phyloP scores from a whole-genome alignment of 345 rosid genomes.

The Linum usitatissimum region DNA sequence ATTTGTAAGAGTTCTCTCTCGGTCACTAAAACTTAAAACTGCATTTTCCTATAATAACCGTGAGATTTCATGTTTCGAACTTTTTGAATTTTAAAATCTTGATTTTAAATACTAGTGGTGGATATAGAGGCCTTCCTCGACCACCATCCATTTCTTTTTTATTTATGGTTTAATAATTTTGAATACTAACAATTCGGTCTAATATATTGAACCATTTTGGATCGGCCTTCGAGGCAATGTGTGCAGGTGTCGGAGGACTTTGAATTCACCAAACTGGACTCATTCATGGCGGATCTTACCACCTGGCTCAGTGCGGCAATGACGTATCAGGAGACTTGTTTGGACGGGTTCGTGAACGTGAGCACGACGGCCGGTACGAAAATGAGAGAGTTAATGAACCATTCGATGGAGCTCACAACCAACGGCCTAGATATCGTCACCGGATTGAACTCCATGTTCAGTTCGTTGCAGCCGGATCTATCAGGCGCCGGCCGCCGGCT shows the following conservation, averaged over 20 bases:
- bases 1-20: no score
- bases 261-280: conserved; percentile 25
- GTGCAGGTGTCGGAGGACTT: conserved; percentile 8
- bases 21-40: no score
- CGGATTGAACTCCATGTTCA: conserved; percentile 30
- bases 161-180: no score
- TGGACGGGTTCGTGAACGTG: conserved; percentile 54
- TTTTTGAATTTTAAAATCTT: no score
- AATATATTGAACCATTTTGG: no score
- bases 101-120: no score
- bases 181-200: no score
- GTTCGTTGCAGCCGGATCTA: conserved; percentile 13
- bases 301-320: conserved; percentile 71
- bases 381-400: conserved; percentile 39
- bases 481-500: conserved; percentile 22
- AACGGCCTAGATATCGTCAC: conserved; percentile 56
- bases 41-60: no score
- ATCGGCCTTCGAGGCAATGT: no score
- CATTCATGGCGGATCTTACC: conserved; percentile 30
- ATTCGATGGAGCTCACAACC: conserved; percentile 39
- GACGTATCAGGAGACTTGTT: conserved; percentile 61
- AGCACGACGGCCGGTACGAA: conserved; percentile 38
- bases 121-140: no score
- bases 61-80: no score
- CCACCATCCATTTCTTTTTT: no score